Conservation (phyloP, 441 rosid species). For the Breynia disticha region DNA sequence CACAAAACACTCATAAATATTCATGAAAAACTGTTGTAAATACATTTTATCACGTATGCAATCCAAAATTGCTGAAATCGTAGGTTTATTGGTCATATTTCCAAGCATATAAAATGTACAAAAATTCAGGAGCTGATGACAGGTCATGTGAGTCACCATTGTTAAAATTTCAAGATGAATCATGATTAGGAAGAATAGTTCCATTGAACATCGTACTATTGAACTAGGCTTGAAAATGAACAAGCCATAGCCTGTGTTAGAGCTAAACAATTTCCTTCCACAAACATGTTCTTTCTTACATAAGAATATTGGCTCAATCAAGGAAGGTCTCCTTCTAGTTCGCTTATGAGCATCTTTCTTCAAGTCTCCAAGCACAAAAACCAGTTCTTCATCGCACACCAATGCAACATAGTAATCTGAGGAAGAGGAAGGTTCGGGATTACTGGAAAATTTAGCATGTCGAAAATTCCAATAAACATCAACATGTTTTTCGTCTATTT, state of each 20-base stretch:
- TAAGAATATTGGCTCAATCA: conserved; percentile 38
- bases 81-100: conserved; percentile 19
- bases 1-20: too few relatives aligned
- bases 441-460: conserved; percentile 42
- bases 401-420: conserved; percentile 59
- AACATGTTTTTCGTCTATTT: conserved; percentile 31
- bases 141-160: conserved; percentile 2
- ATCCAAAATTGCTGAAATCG: too few relatives aligned
- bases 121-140: conserved; percentile 27
- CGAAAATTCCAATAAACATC: conserved; percentile 73
- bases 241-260: conserved; percentile 40
- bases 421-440: conserved; percentile 54
- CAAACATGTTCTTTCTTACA: conserved; percentile 63
- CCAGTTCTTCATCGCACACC: conserved; percentile 35
- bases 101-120: conserved; percentile 60
- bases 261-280: conserved; percentile 46
- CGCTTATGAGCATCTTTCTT: conserved; percentile 52
- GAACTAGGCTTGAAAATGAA: conserved; percentile 50
- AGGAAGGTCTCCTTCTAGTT: conserved; percentile 40
- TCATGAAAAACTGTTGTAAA: too few relatives aligned
- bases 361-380: conserved; percentile 50
- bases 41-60: too few relatives aligned
- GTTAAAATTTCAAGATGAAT: conserved; percentile 7
- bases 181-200: background rate
- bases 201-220: conserved; percentile 6